Percentiles rank a stretch among this genome's conserved stretches.
These are phyloP conservation scores for Suhomyces anneliseae DNA, from an alignment of 1,139 yeast genomes.

Conservation along the genomic window DNA sequence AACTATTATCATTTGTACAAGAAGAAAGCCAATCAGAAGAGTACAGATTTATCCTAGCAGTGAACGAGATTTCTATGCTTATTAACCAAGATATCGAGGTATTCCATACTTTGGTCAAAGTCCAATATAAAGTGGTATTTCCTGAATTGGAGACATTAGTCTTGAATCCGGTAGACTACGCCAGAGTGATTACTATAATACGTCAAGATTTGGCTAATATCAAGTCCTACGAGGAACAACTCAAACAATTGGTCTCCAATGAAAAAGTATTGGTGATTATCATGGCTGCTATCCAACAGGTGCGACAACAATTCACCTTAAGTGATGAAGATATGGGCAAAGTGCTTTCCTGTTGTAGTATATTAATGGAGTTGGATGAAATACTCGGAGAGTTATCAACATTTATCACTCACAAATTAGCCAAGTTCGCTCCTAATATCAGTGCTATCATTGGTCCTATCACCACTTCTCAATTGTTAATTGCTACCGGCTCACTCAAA, in stretches of 20 bases:
- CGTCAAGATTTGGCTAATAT: slow-evolving; percentile 49
- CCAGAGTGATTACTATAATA: slow-evolving; percentile 50
- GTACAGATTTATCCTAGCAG: slow-evolving; percentile 50
- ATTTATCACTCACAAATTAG: slow-evolving; percentile 59
- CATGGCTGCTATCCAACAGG: slow-evolving; percentile 62
- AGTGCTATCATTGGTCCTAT: slow-evolving; percentile 70
- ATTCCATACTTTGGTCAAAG: slow-evolving; percentile 51
- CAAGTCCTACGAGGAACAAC: slow-evolving; percentile 31
- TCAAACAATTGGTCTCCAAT: slow-evolving; percentile 47
- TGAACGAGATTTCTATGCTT: slow-evolving; percentile 58
- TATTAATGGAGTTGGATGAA: slow-evolving; percentile 47
- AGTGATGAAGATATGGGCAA: slow-evolving; percentile 36
- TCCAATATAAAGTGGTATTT: slow-evolving; percentile 60
- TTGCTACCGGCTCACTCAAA: slow-evolving; percentile 70
- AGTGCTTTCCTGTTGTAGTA: slow-evolving; percentile 47
- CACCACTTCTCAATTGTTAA: slow-evolving; percentile 72
- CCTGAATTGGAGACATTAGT: slow-evolving; percentile 70
- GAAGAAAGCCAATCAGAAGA: slow-evolving; percentile 39
- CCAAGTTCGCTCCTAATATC: slow-evolving; percentile 75
- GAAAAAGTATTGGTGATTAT: slow-evolving; percentile 73
- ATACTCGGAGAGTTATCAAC: slow-evolving; percentile 46
- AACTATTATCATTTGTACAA: slow-evolving; percentile 32
- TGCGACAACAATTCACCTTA: slow-evolving; percentile 26
- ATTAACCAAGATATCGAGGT: slow-evolving; percentile 56
- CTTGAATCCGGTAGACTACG: slow-evolving; percentile 64